A percentile compares a stretch with the other conserved stretches of the same genome.
Conservation (phyloP, 345 rosid species). For the Microcos paniculata region DNA sequence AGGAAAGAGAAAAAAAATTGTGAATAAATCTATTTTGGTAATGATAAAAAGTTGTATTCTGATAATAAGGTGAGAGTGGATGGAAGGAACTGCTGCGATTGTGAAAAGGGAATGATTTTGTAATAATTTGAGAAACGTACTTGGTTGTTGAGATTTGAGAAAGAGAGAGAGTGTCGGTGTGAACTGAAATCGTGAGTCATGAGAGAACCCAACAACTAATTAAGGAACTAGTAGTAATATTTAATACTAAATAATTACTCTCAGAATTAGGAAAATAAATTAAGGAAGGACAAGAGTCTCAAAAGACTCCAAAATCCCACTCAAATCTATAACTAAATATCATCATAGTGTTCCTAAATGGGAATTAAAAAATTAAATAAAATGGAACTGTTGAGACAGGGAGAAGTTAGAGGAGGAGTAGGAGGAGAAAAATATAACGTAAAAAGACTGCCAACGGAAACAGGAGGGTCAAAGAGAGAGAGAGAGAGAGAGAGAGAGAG, state of each 20-base stretch:
- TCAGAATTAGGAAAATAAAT: no score
- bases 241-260: neutral
- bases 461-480: constrained; percentile 22
- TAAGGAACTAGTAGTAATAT: neutral
- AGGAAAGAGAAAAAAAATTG: neutral
- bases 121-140: constrained; percentile 32
- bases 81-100: neutral
- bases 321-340: constrained; percentile 28
- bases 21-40: neutral
- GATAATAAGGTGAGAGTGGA: neutral
- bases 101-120: constrained; percentile 29
- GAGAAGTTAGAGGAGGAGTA: constrained; percentile 13
- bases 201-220: neutral
- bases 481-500: no score
- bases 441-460: constrained; percentile 14
- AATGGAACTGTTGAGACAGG: neutral
- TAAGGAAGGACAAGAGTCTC: constrained; percentile 33
- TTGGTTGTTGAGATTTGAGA: neutral
- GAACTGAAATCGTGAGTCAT: neutral
- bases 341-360: constrained; percentile 14
- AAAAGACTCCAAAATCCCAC: constrained; percentile 44
- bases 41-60: neutral
- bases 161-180: neutral
- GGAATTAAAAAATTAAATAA: neutral
- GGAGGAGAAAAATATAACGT: neutral